A percentile compares a stretch with the other conserved stretches of the same genome.
These are phyloP conservation scores for Hippophae tibetana DNA, from an alignment of 306 rosid species.

Conservation along the genomic window DNA sequence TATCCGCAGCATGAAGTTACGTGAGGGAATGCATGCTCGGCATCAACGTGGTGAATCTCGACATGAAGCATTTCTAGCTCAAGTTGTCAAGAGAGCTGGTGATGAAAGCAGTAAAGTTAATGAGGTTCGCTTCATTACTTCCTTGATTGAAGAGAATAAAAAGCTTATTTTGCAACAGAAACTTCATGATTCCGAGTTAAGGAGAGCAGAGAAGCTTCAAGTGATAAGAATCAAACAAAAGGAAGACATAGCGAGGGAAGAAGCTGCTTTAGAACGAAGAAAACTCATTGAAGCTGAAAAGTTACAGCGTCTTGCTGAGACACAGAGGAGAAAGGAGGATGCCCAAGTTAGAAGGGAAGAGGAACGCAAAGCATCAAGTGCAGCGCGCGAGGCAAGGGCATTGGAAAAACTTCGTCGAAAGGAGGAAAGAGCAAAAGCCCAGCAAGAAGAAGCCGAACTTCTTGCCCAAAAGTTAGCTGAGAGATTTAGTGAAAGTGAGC, in stretches of 20 bases:
- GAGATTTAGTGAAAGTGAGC: conserved; percentile 94
- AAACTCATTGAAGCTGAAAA: conserved; percentile 93
- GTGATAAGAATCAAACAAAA: conserved; percentile 89
- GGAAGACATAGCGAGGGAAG: conserved; percentile 97
- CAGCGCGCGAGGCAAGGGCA: conserved; percentile 92
- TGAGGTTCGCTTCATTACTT: conserved; percentile 93
- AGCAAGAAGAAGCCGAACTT: conserved; percentile 98
- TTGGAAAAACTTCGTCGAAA: conserved; percentile 91
- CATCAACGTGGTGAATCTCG: conserved; percentile 95
- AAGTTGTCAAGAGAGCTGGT: conserved; percentile 96
- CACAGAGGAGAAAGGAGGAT: conserved; percentile 93
- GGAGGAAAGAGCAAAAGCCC: conserved; percentile 97
- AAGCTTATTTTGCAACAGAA: conserved; percentile 82
- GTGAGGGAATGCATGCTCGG: conserved; percentile 96
- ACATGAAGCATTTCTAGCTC: conserved; percentile 96
- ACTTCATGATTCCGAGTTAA: conserved; percentile 91
- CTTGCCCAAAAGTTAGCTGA: conserved; percentile 95
- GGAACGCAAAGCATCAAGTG: conserved; percentile 98
- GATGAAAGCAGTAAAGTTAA: conserved; percentile 98
- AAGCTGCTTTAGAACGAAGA: conserved; percentile 90
- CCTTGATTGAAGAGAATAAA: conserved; percentile 90
- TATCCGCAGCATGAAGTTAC: conserved; percentile 80
- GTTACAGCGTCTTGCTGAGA: conserved; percentile 96
- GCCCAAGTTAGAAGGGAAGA: conserved; percentile 95
- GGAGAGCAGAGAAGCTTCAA: conserved; percentile 97